These are phyloP conservation scores for Wickerhamomyces bovis DNA, from an alignment of 805 yeast species.

Conservation along the genomic window DNA sequence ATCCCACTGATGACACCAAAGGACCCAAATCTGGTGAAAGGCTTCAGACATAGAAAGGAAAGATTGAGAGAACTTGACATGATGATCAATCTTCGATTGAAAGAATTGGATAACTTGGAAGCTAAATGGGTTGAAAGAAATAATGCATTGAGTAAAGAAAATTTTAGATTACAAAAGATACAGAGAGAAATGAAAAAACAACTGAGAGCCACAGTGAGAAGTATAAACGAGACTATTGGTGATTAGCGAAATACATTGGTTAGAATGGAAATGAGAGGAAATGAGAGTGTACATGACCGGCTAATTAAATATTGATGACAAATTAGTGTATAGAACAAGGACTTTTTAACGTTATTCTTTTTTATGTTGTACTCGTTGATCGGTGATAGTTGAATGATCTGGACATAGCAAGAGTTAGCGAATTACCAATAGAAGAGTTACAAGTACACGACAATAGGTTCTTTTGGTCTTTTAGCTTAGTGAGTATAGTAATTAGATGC, in stretches of 20 bases:
- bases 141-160: not conserved
- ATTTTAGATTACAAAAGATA: not conserved
- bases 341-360: no score
- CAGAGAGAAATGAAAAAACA: not conserved
- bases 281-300: not conserved
- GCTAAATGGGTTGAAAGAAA: not conserved
- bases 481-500: not conserved
- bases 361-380: no score
- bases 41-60: not conserved
- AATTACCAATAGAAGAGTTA: no score
- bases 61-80: not conserved
- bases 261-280: not conserved
- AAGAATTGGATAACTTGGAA: not conserved
- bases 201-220: not conserved
- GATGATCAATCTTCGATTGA: not conserved
- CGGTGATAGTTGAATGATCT: no score
- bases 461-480: no score
- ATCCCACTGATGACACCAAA: not conserved
- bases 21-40: not conserved
- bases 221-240: not conserved
- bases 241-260: not conserved
- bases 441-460: no score
- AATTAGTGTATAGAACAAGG: no score
- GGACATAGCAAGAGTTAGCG: no score
- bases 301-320: no score